Percentiles rank a stretch among this genome's conserved stretches.
Evolutionary conservation across 768 basidiomycete genomes (phyloP).

Genomic region (Pleurotus platypus): DNA sequence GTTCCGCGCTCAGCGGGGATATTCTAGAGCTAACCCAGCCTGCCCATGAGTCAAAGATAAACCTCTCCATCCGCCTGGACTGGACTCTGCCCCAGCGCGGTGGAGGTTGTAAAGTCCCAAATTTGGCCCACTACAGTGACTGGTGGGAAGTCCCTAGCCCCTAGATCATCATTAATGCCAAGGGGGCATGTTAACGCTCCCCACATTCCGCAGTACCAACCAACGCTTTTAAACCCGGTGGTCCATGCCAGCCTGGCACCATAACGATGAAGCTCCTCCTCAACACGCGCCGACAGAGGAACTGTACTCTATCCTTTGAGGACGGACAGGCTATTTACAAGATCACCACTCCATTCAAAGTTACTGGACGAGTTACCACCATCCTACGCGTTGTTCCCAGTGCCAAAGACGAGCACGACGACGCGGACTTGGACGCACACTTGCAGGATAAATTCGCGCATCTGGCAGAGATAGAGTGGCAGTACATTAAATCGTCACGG

Average conservation of each 20-base stretch:
- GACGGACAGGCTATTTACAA: slow-evolving; percentile 19
- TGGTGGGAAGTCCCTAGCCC: too few species aligned
- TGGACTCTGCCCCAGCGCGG: too few species aligned
- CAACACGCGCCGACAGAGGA: slow-evolving; percentile 11
- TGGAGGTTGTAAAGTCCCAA: too few species aligned
- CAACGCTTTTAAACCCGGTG: too few species aligned
- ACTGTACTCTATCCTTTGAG: slow-evolving; percentile 17
- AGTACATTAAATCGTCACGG: slow-evolving; percentile 21
- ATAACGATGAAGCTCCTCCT: slow-evolving; percentile 16
- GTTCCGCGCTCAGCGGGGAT: too few species aligned
- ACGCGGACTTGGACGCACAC: slow-evolving; percentile 15
- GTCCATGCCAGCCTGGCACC: background rate
- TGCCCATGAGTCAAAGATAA: too few species aligned
- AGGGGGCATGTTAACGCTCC: too few species aligned
- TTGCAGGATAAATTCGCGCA: slow-evolving; percentile 20
- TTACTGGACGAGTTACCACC: slow-evolving; percentile 6
- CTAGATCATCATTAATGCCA: too few species aligned
- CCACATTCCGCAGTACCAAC: too few species aligned
- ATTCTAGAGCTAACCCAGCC: too few species aligned
- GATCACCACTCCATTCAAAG: slow-evolving; percentile 20
- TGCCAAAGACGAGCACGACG: background rate
- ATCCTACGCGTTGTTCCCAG: slow-evolving; percentile 9
- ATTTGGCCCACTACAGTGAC: too few species aligned
- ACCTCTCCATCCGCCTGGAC: too few species aligned
- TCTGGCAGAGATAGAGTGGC: slow-evolving; percentile 33